These are phyloP conservation scores for Mycena citricolor DNA, from an alignment of 1,284 basidiomycete genomes.

Conservation along the genomic window DNA sequence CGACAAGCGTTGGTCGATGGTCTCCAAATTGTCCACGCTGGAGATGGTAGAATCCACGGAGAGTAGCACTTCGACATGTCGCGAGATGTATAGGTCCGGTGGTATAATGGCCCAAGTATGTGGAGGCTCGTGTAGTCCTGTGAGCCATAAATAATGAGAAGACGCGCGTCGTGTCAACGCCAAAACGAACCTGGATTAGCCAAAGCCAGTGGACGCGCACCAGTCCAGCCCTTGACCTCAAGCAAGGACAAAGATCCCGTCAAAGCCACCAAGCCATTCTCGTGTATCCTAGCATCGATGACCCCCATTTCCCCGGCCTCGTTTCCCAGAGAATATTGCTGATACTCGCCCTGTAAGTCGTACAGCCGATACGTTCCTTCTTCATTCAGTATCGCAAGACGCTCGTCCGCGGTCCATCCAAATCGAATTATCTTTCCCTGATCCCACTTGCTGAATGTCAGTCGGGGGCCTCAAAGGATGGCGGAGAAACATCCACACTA, in stretches of 20 bases:
- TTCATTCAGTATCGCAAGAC: conserved; percentile 85
- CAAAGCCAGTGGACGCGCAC: conserved; percentile 64
- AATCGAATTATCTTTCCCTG: conserved; percentile 77
- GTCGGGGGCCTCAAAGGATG: conserved; percentile 18
- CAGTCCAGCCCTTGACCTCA: conserved; percentile 85
- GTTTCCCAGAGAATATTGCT: conserved; percentile 80
- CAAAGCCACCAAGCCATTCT: conserved; percentile 84
- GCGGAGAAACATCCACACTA: conserved; percentile 58
- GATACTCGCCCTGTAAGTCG: conserved; percentile 83
- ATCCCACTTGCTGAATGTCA: conserved; percentile 65
- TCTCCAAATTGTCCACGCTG: conserved; percentile 84
- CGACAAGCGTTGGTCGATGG: conserved; percentile 84
- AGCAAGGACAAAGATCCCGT: conserved; percentile 77
- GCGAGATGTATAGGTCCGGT: conserved; percentile 81
- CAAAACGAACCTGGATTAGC: conserved; percentile 64
- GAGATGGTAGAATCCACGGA: conserved; percentile 78
- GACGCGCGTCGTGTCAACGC: conserved; percentile 7
- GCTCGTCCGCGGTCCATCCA: conserved; percentile 82
- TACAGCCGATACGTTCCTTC: conserved; percentile 92
- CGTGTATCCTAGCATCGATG: conserved; percentile 82
- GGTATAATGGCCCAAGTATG: conserved; percentile 84
- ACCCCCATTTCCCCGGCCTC: conserved; percentile 88
- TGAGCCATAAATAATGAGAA: conserved; percentile 13
- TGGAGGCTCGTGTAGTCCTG: conserved; percentile 76
- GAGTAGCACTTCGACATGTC: conserved; percentile 84